These are phyloP conservation scores for Cenchrus americanus DNA, from an alignment of 176 grass and related monocot species.

Conservation along the genomic window DNA sequence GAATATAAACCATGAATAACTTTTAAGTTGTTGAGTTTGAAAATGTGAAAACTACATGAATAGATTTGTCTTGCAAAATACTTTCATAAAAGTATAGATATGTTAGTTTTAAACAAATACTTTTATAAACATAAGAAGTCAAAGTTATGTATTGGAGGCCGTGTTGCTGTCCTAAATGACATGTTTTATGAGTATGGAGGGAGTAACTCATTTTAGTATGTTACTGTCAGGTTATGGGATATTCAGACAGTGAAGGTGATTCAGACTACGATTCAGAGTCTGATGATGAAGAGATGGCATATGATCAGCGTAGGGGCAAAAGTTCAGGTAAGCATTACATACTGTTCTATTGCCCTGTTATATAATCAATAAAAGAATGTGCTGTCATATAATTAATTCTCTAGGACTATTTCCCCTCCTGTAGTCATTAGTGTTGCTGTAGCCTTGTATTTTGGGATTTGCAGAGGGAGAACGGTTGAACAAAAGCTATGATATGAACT, in stretches of 20 bases:
- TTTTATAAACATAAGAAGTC: too few species aligned
- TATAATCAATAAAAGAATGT: conserved; percentile 5
- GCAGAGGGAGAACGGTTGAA: background rate
- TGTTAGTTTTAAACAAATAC: too few species aligned
- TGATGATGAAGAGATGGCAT: conserved; percentile 69
- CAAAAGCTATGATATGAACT: background rate
- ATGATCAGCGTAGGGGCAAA: conserved; percentile 49
- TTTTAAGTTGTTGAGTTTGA: too few species aligned
- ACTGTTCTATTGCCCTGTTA: conserved; percentile 12
- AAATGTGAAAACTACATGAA: too few species aligned
- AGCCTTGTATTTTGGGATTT: conserved; percentile 11
- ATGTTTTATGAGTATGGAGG: too few species aligned
- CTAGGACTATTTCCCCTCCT: background rate
- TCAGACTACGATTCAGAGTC: conserved; percentile 73
- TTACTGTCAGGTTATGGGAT: conserved; percentile 10
- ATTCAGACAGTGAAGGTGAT: conserved; percentile 54
- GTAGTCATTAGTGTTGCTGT: background rate
- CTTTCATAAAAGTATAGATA: too few species aligned
- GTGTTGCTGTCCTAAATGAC: too few species aligned
- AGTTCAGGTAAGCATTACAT: conserved; percentile 64
- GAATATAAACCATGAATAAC: too few species aligned
- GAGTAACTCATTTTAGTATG: background rate
- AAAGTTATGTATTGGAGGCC: too few species aligned
- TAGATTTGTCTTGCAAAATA: too few species aligned
- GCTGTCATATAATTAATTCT: background rate